Conservation (phyloP, 768 basidiomycete species). For the Sporobolomyces phaffii region DNA sequence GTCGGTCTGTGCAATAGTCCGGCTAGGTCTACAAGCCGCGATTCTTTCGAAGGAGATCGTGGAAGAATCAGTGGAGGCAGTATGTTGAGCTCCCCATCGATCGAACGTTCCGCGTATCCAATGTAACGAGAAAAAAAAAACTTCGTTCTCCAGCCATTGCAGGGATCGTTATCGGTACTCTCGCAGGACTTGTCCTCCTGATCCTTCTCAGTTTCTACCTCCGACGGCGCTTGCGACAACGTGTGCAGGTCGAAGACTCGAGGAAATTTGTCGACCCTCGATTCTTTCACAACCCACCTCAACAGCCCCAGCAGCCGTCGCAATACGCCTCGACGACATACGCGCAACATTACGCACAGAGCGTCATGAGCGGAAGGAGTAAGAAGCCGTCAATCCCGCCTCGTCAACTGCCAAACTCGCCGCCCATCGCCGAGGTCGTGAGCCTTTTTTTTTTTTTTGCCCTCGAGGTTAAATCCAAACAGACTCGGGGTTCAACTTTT, state of each 20-base stretch:
- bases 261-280: no score
- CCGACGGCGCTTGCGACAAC: slow-evolving; percentile 1
- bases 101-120: background rate
- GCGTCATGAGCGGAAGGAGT: background rate
- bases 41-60: no score
- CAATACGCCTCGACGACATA: background rate
- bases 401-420: no score
- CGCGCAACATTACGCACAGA: slow-evolving; percentile 11
- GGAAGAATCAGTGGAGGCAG: background rate
- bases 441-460: background rate
- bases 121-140: background rate
- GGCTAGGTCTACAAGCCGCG: background rate
- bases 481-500: no score
- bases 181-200: slow-evolving; percentile 1
- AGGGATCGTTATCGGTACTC: slow-evolving; percentile 9
- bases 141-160: slow-evolving; percentile 3
- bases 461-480: background rate
- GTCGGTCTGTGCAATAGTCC: no score
- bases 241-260: background rate
- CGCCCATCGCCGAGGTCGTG: slow-evolving; percentile 1
- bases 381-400: background rate
- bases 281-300: background rate
- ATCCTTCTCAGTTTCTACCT: background rate
- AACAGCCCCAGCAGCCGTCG: background rate
- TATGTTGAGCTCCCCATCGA: background rate